Percentiles rank a stretch among this genome's conserved stretches.
phyloP scores from a whole-genome alignment of 371 early-diverging fungal genomes.

The Mortierella sp. region DNA sequence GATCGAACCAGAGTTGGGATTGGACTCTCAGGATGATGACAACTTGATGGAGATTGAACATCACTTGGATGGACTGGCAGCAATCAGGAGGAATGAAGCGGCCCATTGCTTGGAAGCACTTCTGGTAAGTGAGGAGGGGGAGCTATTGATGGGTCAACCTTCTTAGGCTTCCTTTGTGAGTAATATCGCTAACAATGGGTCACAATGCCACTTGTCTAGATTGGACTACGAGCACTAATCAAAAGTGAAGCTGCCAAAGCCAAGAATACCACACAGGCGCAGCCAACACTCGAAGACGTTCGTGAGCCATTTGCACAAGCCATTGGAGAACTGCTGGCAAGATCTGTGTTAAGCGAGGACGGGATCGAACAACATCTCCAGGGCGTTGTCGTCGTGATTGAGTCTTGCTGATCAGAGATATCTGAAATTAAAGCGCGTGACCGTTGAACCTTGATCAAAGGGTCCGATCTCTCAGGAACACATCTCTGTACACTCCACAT shows the following conservation, averaged over 20 bases:
- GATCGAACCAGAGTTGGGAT: slow-evolving; percentile 44
- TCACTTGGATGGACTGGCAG: slow-evolving; percentile 5
- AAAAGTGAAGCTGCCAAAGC: slow-evolving; percentile 30
- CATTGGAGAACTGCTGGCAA: slow-evolving; percentile 25
- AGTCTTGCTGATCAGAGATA: slow-evolving; percentile 22
- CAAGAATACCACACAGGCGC: not conserved
- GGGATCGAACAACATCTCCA: slow-evolving; percentile 15
- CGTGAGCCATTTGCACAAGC: slow-evolving; percentile 32
- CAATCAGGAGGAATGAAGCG: slow-evolving; percentile 30
- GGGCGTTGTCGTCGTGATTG: slow-evolving; percentile 26
- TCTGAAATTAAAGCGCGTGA: too few relatives aligned
- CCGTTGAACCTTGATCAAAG: too few relatives aligned
- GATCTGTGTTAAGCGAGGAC: slow-evolving; percentile 13
- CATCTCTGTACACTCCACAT: not conserved
- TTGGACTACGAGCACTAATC: slow-evolving; percentile 31
- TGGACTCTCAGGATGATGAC: slow-evolving; percentile 20
- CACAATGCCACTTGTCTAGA: slow-evolving; percentile 5
- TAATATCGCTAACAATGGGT: not conserved
- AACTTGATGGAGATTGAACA: slow-evolving; percentile 36
- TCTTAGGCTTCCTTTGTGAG: too few relatives aligned
- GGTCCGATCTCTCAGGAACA: too few relatives aligned
- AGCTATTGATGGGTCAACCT: not conserved
- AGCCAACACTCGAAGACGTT: slow-evolving; percentile 22
- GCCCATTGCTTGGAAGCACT: slow-evolving; percentile 34
- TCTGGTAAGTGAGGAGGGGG: slow-evolving; percentile 24